phyloP scores from a whole-genome alignment of 2,329 filamentous ascomycete genomes.

The Penicillium hordei region DNA sequence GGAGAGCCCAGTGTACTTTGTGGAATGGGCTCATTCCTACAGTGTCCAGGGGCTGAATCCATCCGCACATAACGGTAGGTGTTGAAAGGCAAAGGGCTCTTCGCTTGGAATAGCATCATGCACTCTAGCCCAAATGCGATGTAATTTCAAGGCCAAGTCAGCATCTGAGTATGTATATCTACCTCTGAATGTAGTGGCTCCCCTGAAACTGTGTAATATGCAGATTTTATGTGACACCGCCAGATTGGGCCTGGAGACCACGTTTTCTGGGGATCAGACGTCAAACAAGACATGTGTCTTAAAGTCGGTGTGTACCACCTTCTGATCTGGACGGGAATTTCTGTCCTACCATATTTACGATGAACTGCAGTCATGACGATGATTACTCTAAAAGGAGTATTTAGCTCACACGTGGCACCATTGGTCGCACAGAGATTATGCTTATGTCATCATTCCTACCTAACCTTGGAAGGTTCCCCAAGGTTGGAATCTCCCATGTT shows the following conservation, averaged over 20 bases:
- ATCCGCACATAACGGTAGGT: not conserved
- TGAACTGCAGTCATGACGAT: conserved; percentile 4
- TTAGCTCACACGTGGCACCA: conserved; percentile 20
- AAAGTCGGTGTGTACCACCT: conserved; percentile 19
- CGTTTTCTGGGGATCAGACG: conserved; percentile 18
- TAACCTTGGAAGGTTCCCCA: too few relatives aligned
- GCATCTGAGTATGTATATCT: not conserved
- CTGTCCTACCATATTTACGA: not conserved
- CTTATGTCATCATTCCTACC: not conserved
- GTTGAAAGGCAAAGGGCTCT: not conserved
- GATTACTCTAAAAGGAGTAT: not conserved
- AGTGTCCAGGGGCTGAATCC: conserved; percentile 1
- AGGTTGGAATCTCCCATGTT: not conserved
- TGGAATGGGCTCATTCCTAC: not conserved
- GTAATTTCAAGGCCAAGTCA: not conserved
- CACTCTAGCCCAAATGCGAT: not conserved
- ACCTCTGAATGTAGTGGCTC: not conserved
- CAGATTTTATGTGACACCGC: conserved; percentile 11
- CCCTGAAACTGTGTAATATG: conserved; percentile 8
- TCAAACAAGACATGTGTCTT: conserved; percentile 3
- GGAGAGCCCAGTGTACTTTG: not conserved
- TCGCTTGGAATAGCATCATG: not conserved
- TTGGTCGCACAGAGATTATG: conserved; percentile 4
- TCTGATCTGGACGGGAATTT: not conserved
- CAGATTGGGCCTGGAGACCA: conserved; percentile 12